These are phyloP conservation scores for Globisporangium yorkense DNA, from an alignment of 352 stramenopile species.

Conservation along the genomic window DNA sequence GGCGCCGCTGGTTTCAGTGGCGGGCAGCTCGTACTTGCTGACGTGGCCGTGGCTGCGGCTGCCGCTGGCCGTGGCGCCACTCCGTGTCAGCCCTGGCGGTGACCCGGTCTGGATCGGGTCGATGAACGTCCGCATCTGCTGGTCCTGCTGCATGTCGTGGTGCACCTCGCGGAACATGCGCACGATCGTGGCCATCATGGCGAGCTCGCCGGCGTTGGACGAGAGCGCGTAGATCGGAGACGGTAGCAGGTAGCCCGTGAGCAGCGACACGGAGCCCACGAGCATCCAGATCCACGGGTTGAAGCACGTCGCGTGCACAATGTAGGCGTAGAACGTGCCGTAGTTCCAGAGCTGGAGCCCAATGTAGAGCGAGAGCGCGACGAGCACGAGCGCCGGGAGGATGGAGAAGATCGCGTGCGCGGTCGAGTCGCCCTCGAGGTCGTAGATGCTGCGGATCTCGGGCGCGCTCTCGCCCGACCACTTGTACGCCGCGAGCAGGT, in stretches of 20 bases:
- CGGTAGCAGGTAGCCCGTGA: conserved; percentile 71
- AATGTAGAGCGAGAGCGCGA: conserved; percentile 67
- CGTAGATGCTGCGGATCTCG: conserved; percentile 69
- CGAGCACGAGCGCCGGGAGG: conserved; percentile 60
- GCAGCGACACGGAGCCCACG: conserved; percentile 58
- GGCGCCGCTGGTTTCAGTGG: background rate
- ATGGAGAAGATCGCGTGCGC: conserved; percentile 54
- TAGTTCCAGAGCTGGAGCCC: conserved; percentile 80
- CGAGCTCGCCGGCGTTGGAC: conserved; percentile 68
- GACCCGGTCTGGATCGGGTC: conserved; percentile 33
- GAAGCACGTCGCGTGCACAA: conserved; percentile 78
- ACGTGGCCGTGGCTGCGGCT: conserved; percentile 8
- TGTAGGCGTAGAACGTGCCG: conserved; percentile 82
- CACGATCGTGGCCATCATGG: conserved; percentile 77
- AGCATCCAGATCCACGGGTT: conserved; percentile 89
- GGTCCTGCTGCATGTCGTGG: conserved; percentile 74
- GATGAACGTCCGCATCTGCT: conserved; percentile 72
- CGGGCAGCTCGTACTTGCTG: conserved; percentile 26
- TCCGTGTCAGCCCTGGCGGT: conserved; percentile 17
- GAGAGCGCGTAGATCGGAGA: conserved; percentile 63
- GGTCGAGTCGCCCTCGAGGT: conserved; percentile 53
- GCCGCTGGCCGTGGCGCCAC: conserved; percentile 9
- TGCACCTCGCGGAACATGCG: conserved; percentile 85
- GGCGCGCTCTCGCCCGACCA: conserved; percentile 33
- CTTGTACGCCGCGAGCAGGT: conserved; percentile 63